Evolutionary conservation across 371 early-diverging fungal species (phyloP).

Genomic region (Circinella minor): DNA sequence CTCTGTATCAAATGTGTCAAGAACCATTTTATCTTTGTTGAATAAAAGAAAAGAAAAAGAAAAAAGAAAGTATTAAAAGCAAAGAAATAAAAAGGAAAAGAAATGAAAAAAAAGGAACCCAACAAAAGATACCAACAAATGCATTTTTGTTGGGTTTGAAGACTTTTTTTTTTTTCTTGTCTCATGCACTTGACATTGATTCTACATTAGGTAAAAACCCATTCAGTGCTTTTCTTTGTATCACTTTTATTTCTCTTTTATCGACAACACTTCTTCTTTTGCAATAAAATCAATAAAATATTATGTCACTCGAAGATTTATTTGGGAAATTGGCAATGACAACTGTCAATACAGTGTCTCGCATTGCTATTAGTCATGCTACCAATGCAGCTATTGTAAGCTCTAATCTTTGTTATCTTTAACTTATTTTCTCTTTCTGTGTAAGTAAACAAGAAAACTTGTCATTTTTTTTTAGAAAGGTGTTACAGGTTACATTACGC

Average conservation of each 20-base stretch:
- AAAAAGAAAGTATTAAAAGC: not conserved
- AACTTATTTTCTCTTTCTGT: not conserved
- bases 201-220: not conserved
- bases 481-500: conserved; percentile 59
- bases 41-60: not conserved
- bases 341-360: conserved; percentile 74
- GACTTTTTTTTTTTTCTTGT: not conserved
- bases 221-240: not conserved
- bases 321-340: conserved; percentile 71
- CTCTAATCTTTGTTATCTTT: not conserved
- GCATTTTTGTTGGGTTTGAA: conserved; percentile 4
- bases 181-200: conserved; percentile 6
- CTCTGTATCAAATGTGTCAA: conserved; percentile 35
- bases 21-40: not conserved
- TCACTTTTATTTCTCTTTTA: not conserved
- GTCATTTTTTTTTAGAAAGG: conserved; percentile 44
- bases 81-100: not conserved
- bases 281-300: conserved; percentile 12
- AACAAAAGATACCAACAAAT: conserved; percentile 1
- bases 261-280: not conserved
- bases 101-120: not conserved
- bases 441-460: not conserved
- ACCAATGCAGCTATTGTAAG: conserved; percentile 69
- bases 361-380: conserved; percentile 74
- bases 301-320: conserved; percentile 59